phyloP scores from a whole-genome alignment of 2,329 filamentous ascomycete genomes.

The Ophiostoma australiae region DNA sequence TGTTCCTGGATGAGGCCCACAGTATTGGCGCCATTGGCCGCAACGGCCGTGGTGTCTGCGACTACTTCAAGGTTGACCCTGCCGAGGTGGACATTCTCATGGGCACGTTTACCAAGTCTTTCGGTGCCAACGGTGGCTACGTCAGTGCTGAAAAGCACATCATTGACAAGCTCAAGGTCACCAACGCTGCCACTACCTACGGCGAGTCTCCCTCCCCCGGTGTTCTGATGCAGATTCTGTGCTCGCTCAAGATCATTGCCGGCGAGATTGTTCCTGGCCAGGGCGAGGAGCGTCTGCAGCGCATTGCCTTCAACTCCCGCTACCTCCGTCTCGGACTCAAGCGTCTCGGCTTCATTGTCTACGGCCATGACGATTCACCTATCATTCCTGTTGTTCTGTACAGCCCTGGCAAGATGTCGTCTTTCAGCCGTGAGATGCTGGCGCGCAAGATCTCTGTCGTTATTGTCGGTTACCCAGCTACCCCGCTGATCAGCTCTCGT shows the following conservation, averaged over 20 bases:
- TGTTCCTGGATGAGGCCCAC: slow-evolving; percentile 96
- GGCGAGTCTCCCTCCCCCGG: slow-evolving; percentile 84
- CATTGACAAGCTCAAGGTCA: slow-evolving; percentile 83
- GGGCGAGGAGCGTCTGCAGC: slow-evolving; percentile 89
- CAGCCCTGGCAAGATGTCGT: slow-evolving; percentile 97
- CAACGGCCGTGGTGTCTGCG: slow-evolving; percentile 84
- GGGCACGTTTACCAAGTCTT: slow-evolving; percentile 97
- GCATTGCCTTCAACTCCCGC: slow-evolving; percentile 95
- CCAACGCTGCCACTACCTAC: slow-evolving; percentile 79
- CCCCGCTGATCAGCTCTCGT: slow-evolving; percentile 87
- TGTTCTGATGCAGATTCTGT: slow-evolving; percentile 84
- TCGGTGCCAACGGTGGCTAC: slow-evolving; percentile 96
- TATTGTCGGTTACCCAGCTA: slow-evolving; percentile 94
- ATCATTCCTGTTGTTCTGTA: slow-evolving; percentile 94
- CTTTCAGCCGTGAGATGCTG: slow-evolving; percentile 98
- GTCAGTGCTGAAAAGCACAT: slow-evolving; percentile 83
- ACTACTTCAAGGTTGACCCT: slow-evolving; percentile 91
- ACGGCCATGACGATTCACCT: slow-evolving; percentile 94
- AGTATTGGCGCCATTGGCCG: slow-evolving; percentile 91
- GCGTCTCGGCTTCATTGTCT: slow-evolving; percentile 92
- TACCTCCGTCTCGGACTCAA: slow-evolving; percentile 97
- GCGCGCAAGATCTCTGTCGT: slow-evolving; percentile 96
- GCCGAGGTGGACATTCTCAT: slow-evolving; percentile 89
- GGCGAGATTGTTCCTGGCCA: slow-evolving; percentile 85
- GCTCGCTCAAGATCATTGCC: slow-evolving; percentile 79